Percentiles rank a stretch among this genome's conserved stretches.
Evolutionary conservation across 2,329 filamentous ascomycete genomes (phyloP).

Genomic region (Hymenoscyphus infarciens): DNA sequence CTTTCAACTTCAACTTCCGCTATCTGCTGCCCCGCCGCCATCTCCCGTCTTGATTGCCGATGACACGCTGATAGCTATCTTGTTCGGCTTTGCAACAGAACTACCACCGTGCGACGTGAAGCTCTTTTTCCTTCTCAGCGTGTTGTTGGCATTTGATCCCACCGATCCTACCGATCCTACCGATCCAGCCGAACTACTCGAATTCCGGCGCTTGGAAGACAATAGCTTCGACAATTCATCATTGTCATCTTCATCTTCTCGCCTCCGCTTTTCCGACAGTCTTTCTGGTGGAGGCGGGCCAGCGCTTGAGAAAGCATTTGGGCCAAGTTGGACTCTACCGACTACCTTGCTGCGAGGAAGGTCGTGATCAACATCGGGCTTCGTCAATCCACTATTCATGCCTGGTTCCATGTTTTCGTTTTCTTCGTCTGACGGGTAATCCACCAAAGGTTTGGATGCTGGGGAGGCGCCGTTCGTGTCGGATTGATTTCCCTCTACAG

Average conservation of each 20-base stretch:
- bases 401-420: slow-evolving; percentile 59
- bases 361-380: slow-evolving; percentile 21
- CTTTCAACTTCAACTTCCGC: slow-evolving; percentile 24
- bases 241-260: slow-evolving; percentile 83
- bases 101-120: slow-evolving; percentile 42
- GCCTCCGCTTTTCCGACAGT: slow-evolving; percentile 80
- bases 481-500: slow-evolving; percentile 40
- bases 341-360: slow-evolving; percentile 19
- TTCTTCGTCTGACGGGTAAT: slow-evolving; percentile 93
- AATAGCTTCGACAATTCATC: slow-evolving; percentile 86
- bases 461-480: slow-evolving; percentile 60
- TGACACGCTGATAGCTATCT: slow-evolving; percentile 58
- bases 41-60: slow-evolving; percentile 37
- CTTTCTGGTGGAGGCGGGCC: slow-evolving; percentile 63
- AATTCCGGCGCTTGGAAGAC: slow-evolving; percentile 56
- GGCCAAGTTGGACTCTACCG: slow-evolving; percentile 17
- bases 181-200: slow-evolving; percentile 38
- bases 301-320: slow-evolving; percentile 27
- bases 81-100: slow-evolving; percentile 42
- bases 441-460: slow-evolving; percentile 71
- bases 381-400: slow-evolving; percentile 19
- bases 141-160: slow-evolving; percentile 28
- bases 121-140: slow-evolving; percentile 44
- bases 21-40: slow-evolving; percentile 27
- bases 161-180: slow-evolving; percentile 15